A percentile compares a stretch with the other conserved stretches of the same genome.
Evolutionary conservation across 2,329 filamentous ascomycete species (phyloP).

Genomic region (Drechslerella stenobrocha): DNA sequence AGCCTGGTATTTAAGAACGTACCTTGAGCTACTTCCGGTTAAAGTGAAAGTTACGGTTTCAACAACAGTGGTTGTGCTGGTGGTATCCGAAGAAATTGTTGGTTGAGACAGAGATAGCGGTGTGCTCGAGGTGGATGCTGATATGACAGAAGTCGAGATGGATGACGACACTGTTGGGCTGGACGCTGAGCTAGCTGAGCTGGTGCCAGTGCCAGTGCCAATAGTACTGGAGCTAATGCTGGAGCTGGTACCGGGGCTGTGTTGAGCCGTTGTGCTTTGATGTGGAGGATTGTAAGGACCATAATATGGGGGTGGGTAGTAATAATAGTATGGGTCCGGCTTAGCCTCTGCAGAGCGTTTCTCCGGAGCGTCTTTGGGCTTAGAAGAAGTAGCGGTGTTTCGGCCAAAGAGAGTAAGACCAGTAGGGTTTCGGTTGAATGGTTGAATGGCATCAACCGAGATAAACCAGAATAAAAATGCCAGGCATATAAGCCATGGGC

Average conservation of each 20-base stretch:
- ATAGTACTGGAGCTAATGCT: no score
- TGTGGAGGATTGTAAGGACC: constrained; percentile 14
- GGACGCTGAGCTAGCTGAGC: constrained; percentile 1
- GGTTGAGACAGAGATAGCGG: not conserved
- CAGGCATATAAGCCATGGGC: constrained; percentile 32
- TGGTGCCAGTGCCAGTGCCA: no score
- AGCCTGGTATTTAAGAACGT: not conserved
- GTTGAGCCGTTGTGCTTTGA: constrained; percentile 5
- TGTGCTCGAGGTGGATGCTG: not conserved
- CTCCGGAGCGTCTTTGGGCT: constrained; percentile 15
- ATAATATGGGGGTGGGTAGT: constrained; percentile 19
- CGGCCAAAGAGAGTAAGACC: constrained; percentile 30
- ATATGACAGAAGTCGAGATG: not conserved
- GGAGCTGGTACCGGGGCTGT: not conserved
- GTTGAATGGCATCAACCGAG: constrained; percentile 10
- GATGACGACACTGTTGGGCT: constrained; percentile 1
- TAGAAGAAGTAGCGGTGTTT: constrained; percentile 21
- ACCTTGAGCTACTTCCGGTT: constrained; percentile 31
- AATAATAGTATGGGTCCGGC: constrained; percentile 33
- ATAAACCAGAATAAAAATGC: no score
- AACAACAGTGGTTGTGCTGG: constrained; percentile 3
- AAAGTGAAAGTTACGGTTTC: constrained; percentile 22
- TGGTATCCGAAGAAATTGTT: constrained; percentile 2
- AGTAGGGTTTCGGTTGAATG: constrained; percentile 31
- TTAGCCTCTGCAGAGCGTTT: constrained; percentile 35